Evolutionary conservation across 768 basidiomycete genomes (phyloP).

Genomic region (Infundibulicybe gibba): DNA sequence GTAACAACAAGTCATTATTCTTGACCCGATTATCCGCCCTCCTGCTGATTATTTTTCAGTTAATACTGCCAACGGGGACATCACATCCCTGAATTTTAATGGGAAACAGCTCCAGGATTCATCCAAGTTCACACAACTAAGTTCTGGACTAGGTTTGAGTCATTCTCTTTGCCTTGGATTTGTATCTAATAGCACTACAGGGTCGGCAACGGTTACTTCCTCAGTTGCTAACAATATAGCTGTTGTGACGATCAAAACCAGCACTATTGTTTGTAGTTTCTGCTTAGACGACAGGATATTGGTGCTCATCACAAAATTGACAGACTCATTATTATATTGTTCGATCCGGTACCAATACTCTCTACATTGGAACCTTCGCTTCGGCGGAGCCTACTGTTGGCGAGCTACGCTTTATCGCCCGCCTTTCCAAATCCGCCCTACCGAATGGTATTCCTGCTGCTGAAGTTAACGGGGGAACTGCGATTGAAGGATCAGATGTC

Average conservation of each 20-base stretch:
- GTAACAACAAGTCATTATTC: slow-evolving; percentile 34
- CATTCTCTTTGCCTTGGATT: neutral
- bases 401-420: slow-evolving; percentile 45
- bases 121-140: slow-evolving; percentile 41
- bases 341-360: slow-evolving; percentile 36
- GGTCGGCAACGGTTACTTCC: slow-evolving; percentile 37
- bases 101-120: slow-evolving; percentile 43
- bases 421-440: slow-evolving; percentile 34
- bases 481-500: slow-evolving; percentile 46
- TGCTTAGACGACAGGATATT: neutral
- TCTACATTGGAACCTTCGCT: slow-evolving; percentile 43
- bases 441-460: slow-evolving; percentile 34
- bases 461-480: slow-evolving; percentile 37
- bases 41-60: slow-evolving; percentile 18
- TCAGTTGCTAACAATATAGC: slow-evolving; percentile 36
- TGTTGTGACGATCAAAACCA: slow-evolving; percentile 37
- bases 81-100: slow-evolving; percentile 41
- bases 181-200: slow-evolving; percentile 12
- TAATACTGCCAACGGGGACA: slow-evolving; percentile 39
- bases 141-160: slow-evolving; percentile 37
- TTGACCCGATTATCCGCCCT: neutral
- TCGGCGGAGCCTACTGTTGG: slow-evolving; percentile 44
- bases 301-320: neutral
- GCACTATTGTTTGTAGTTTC: slow-evolving; percentile 31
- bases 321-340: slow-evolving; percentile 47